Evolutionary conservation across 1,139 yeast species (phyloP).

Genomic region (Insectozyma bohioensis): DNA sequence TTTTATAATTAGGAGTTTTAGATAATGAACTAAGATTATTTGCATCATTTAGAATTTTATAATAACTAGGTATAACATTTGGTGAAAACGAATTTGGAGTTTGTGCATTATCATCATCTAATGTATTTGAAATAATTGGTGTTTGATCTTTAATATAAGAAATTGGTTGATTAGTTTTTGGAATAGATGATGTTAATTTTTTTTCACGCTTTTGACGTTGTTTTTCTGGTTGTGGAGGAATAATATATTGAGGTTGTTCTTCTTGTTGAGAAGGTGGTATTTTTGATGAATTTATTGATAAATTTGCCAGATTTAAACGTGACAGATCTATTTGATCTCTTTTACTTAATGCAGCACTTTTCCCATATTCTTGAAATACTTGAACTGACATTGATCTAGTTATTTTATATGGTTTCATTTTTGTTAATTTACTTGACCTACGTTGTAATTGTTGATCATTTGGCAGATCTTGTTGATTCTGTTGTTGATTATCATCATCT

Average conservation of each 20-base stretch:
- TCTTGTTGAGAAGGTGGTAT: not conserved
- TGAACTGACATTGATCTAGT: slow-evolving; percentile 14
- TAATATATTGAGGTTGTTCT: not conserved
- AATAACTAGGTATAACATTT: slow-evolving; percentile 3
- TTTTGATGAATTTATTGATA: too few species aligned
- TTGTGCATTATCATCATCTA: slow-evolving; percentile 14
- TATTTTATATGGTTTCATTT: slow-evolving; percentile 12
- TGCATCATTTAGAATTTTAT: too few species aligned
- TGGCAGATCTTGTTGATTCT: slow-evolving; percentile 1
- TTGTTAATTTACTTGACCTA: slow-evolving; percentile 8
- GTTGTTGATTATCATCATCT: slow-evolving; percentile 1
- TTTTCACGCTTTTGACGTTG: not conserved
- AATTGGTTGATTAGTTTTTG: slow-evolving; percentile 4
- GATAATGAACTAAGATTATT: too few species aligned
- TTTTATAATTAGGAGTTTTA: too few species aligned
- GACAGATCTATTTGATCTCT: slow-evolving; percentile 1
- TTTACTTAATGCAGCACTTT: slow-evolving; percentile 1
- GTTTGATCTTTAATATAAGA: slow-evolving; percentile 2
- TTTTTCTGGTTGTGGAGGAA: not conserved
- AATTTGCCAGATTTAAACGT: slow-evolving; percentile 1
- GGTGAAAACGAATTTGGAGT: slow-evolving; percentile 10
- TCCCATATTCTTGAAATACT: slow-evolving; percentile 14
- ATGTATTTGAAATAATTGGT: slow-evolving; percentile 9
- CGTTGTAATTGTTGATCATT: not conserved
- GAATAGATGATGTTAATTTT: not conserved